These are phyloP conservation scores for Diplosphaera chodatii DNA, from an alignment of 139 green algal genomes.

Conservation along the genomic window DNA sequence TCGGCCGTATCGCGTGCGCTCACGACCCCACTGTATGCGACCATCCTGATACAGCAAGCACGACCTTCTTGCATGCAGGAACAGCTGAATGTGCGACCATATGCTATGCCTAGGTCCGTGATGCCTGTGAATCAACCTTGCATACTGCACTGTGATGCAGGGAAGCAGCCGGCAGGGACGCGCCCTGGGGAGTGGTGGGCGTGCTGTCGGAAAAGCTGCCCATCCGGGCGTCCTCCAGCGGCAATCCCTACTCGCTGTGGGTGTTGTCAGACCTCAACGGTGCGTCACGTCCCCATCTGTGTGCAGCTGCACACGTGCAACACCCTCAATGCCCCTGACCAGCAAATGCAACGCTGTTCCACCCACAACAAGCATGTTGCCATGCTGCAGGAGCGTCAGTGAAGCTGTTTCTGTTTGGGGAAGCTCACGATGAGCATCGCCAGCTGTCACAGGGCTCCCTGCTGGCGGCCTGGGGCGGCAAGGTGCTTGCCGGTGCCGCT, in stretches of 20 bases:
- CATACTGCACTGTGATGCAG: not conserved
- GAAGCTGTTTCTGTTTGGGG: constrained; percentile 40
- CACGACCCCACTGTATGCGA: not conserved
- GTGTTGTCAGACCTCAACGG: constrained; percentile 38
- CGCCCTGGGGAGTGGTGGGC: constrained; percentile 28
- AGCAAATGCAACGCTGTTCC: not conserved
- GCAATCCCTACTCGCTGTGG: constrained; percentile 34
- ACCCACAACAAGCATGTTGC: not conserved
- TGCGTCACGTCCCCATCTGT: constrained; percentile 1
- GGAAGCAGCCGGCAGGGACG: constrained; percentile 3
- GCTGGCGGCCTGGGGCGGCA: constrained; percentile 24
- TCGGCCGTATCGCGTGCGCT: constrained; percentile 24
- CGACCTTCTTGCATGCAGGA: not conserved
- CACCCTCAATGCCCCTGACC: not conserved
- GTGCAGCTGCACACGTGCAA: too few relatives aligned
- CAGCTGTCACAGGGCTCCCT: constrained; percentile 26
- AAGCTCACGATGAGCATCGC: constrained; percentile 23
- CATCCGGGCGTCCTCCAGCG: constrained; percentile 16
- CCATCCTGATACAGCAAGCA: too few relatives aligned
- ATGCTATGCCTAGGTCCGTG: too few relatives aligned
- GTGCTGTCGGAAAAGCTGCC: constrained; percentile 33
- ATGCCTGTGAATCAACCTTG: too few relatives aligned
- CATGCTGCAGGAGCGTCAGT: constrained; percentile 4
- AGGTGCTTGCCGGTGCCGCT: not conserved
- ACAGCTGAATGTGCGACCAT: not conserved